Evolutionary conservation across 768 basidiomycete species (phyloP), one percentile per base, ranked within the genome.

Genomic region (Antrodiella citrinella): DNA sequence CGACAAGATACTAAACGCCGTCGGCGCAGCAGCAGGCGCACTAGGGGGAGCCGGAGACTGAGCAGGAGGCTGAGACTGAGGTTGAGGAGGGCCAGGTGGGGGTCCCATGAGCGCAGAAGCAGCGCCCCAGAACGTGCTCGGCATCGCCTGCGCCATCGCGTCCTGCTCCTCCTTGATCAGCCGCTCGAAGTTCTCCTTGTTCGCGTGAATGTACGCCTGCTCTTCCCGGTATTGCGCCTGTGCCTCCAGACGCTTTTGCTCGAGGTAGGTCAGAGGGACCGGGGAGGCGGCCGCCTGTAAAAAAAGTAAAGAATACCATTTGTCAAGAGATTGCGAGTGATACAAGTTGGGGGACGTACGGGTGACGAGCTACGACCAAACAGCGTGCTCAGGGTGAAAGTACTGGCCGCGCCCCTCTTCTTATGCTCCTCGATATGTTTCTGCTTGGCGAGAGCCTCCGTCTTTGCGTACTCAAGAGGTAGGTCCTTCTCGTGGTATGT

Each of bases 401-500:
- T 64, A 38, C 66, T 58, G 2, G 68, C 64, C 23, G 72, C 54
- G 39, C 70, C 72, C 52, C 58, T 66, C 26, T 71, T 64, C 48
- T 62, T 56, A 65, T 84, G 78, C 58, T 92, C 87, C 49, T 84
- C 88, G 9, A 91, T 61, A 55, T 90, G 84, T 50, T 72, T 74
- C 38, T 77, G 73, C 67, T 93, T 96, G 45, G 80, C 78, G 63
- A 87, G 87, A 0, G 82, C 82, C 67, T 99, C 95, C 54, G 82
- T 80, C 69, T 86, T 86, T 30, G 84, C 92, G 57, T 92, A 97
- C 66, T 94, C 94, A 4, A 84, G 47, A 0, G 93, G 81, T 51
- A 99, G 85, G 60, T 97, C 77, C 67, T 95, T 93, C 42, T 85
- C 95, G 4, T 76, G 70, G 65, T 95, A 99, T 2, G 83, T 82